These are phyloP conservation scores for Zygoascus ofunaensis DNA, from an alignment of 805 yeast genomes.

Conservation along the genomic window DNA sequence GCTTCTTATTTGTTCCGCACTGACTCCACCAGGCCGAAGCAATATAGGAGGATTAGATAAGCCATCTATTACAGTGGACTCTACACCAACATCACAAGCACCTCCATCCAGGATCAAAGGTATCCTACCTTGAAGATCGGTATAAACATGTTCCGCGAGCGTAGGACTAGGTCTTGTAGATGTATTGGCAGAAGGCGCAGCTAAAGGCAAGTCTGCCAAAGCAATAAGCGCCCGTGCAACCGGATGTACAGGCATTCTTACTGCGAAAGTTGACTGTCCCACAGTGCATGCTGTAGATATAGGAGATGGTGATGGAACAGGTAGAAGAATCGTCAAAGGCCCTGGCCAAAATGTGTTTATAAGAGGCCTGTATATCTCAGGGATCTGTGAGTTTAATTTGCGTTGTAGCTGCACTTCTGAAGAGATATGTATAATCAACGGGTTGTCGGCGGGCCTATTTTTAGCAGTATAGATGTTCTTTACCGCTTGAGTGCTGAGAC, in stretches of 20 bases:
- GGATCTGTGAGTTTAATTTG: constrained; percentile 44
- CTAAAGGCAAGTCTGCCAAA: constrained; percentile 76
- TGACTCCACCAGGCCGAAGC: constrained; percentile 89
- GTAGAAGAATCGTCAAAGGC: constrained; percentile 79
- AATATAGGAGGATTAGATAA: constrained; percentile 75
- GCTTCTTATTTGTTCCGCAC: constrained; percentile 60
- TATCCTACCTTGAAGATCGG: constrained; percentile 70
- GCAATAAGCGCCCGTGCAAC: constrained; percentile 87
- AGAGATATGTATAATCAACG: constrained; percentile 82
- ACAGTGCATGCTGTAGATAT: constrained; percentile 76
- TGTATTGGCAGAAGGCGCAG: constrained; percentile 97
- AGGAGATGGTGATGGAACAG: constrained; percentile 29
- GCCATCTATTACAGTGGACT: constrained; percentile 91
- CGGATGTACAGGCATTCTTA: constrained; percentile 77
- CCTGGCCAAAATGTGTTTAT: constrained; percentile 88
- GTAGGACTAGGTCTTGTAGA: constrained; percentile 95
- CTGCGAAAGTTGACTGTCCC: constrained; percentile 83
- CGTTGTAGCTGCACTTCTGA: constrained; percentile 62
- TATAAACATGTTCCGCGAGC: constrained; percentile 70
- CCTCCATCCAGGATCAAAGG: constrained; percentile 92
- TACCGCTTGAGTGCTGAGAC: constrained; percentile 65
- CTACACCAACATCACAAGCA: constrained; percentile 77
- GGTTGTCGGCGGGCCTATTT: constrained; percentile 92
- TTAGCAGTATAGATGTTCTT: constrained; percentile 74
- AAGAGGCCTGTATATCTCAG: constrained; percentile 55